Evolutionary conservation across 306 rosid species (phyloP).

Genomic region (Dryas octopetala): DNA sequence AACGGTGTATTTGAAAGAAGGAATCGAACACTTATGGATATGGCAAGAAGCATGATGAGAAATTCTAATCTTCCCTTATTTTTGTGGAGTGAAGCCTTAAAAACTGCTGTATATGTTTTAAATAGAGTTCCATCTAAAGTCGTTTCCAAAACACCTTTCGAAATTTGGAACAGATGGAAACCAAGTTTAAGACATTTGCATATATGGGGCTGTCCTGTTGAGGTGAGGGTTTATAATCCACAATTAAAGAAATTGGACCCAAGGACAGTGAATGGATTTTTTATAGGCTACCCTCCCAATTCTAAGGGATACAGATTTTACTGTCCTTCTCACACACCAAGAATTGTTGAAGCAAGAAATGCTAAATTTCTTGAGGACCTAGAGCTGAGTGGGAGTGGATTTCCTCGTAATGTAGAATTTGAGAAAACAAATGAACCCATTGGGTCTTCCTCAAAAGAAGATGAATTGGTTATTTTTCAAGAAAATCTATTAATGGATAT

Average conservation of each 20-base stretch:
- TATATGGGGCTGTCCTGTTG: not conserved
- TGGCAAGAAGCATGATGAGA: not conserved
- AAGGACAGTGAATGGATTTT: not conserved
- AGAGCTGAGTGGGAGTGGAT: not conserved
- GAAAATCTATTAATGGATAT: no score
- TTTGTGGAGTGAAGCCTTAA: no score
- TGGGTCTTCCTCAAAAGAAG: not conserved
- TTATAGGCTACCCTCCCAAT: not conserved
- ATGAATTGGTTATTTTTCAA: no score
- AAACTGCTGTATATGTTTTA: not conserved
- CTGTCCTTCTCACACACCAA: not conserved
- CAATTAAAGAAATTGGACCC: not conserved
- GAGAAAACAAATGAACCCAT: not conserved
- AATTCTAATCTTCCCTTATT: no score
- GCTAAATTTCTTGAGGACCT: conserved; percentile 1
- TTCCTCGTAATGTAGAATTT: not conserved
- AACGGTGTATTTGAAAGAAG: not conserved
- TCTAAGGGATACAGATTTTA: not conserved
- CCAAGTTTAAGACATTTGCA: not conserved
- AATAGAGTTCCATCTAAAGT: not conserved
- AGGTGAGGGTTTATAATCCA: not conserved
- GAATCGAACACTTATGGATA: not conserved
- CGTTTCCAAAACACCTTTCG: not conserved
- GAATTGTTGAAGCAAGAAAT: not conserved
- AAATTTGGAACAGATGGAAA: not conserved